These are phyloP conservation scores for Trichophaea hybrida DNA, from an alignment of 2,329 filamentous ascomycete genomes.

Conservation along the genomic window DNA sequence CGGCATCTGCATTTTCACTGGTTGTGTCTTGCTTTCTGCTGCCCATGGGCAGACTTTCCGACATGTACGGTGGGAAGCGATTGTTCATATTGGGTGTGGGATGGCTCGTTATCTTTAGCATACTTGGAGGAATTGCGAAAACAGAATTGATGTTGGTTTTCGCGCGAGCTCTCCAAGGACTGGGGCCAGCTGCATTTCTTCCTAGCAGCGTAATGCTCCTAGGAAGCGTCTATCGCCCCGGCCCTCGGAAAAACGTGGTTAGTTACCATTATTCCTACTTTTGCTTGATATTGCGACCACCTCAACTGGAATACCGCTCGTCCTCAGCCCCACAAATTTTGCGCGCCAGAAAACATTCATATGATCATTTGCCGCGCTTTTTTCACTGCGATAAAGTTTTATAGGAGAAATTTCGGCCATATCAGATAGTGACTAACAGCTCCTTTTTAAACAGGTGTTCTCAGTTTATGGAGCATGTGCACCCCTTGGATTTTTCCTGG, in stretches of 20 bases:
- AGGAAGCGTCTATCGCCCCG: constrained; percentile 50
- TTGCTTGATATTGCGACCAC: not conserved
- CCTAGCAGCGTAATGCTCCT: constrained; percentile 54
- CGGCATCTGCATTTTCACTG: constrained; percentile 45
- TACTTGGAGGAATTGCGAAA: constrained; percentile 54
- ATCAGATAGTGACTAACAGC: not conserved
- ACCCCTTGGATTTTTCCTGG: constrained; percentile 43
- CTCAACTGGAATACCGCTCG: not conserved
- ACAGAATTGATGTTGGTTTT: constrained; percentile 57
- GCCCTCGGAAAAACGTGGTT: constrained; percentile 53
- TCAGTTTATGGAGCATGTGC: constrained; percentile 40
- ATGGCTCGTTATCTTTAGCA: constrained; percentile 55
- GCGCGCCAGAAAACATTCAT: too few relatives aligned
- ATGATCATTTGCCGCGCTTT: too few relatives aligned
- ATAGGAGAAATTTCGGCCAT: not conserved
- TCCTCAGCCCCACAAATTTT: not conserved
- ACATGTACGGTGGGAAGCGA: constrained; percentile 48
- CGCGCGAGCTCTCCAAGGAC: constrained; percentile 58
- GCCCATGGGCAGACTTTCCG: constrained; percentile 46
- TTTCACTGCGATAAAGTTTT: too few relatives aligned
- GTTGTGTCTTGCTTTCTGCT: constrained; percentile 45
- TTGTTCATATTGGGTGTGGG: constrained; percentile 46
- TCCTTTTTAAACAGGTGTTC: constrained; percentile 28
- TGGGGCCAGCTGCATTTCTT: constrained; percentile 58
- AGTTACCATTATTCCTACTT: constrained; percentile 18